These are phyloP conservation scores for Diutina catenulata DNA, from an alignment of 1,139 yeast genomes.

Conservation along the genomic window DNA sequence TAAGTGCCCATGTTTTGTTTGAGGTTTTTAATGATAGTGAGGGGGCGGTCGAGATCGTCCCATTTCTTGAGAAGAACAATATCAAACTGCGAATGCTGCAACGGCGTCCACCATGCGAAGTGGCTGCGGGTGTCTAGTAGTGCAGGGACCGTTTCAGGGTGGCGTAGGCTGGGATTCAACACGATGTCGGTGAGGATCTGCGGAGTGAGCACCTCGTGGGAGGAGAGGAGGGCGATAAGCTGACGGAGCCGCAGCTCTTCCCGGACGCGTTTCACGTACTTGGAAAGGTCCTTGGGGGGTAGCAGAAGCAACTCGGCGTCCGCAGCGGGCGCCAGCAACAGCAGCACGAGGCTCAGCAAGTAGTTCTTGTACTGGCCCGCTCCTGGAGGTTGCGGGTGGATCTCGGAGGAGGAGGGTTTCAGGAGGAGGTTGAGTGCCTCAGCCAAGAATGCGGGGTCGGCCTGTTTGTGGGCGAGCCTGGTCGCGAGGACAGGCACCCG, in stretches of 20 bases:
- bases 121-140: slow-evolving; percentile 9
- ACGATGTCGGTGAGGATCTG: slow-evolving; percentile 18
- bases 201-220: slow-evolving; percentile 17
- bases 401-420: neutral
- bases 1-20: slow-evolving; percentile 18
- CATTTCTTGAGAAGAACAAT: slow-evolving; percentile 25
- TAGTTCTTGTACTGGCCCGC: neutral
- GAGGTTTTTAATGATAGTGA: slow-evolving; percentile 20
- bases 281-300: slow-evolving; percentile 12
- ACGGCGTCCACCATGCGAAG: slow-evolving; percentile 11
- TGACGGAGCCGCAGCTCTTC: slow-evolving; percentile 18
- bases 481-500: no score
- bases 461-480: neutral
- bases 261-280: slow-evolving; percentile 14
- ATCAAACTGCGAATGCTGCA: slow-evolving; percentile 14
- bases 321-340: slow-evolving; percentile 1
- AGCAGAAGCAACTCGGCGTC: neutral
- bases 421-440: slow-evolving; percentile 2
- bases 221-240: slow-evolving; percentile 16
- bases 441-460: slow-evolving; percentile 2
- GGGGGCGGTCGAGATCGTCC: slow-evolving; percentile 22
- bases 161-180: slow-evolving; percentile 16
- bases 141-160: slow-evolving; percentile 17
- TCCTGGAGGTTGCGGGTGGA: neutral
- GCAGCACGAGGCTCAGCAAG: neutral